Evolutionary conservation across 768 basidiomycete genomes (phyloP), one percentile per base, ranked within the genome.

Genomic region (Mycena rebaudengoi): DNA sequence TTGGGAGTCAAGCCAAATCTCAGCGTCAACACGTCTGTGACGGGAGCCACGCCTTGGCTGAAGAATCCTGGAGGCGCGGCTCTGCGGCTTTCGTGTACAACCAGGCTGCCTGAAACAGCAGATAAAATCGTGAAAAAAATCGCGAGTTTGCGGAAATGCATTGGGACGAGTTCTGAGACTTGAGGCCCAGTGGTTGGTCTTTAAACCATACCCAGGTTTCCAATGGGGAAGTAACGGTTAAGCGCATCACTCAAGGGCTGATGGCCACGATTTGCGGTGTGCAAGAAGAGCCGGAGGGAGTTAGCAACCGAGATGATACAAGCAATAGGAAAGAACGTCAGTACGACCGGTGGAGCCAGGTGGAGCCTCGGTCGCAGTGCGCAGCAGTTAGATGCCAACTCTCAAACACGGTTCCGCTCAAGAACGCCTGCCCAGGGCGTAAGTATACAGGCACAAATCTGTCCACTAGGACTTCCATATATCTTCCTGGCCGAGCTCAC

Each of bases 1-100:
- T 63, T 49, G 35, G 53, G 45, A 30, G 62, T 30, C 53, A 63
- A 51, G 25, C 44, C 62, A 48, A 63, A 49, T 25, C 53, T 43
- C 35, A 63, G 46, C 21, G 53, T 63, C 40, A 63, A 39, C 13
- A 54, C 45, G 37, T 48, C 62, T 43, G 30, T 49, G 33, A 26
- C 21, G 8, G 53, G 53, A 33, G 46, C 62, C 37, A 46, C 26
- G 35, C 62, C 62, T 35, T 48, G 43, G 33, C 35, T 44, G 21
- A 49, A 26, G 40, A 63, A 63, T 30, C 62, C 54, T 20, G 44
- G 29, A 23, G 62, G 53, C n/a, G 46, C 62, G 25, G 62, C 52
- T 39, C 37, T 20, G 37, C 54, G 62, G 32, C 23, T 46, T 37
- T 63, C 62, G 46, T 53, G 60, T 30, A 54, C 14, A 45, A 54